These are phyloP conservation scores for Sporobolus alterniflorus DNA, from an alignment of 202 grass and related monocot species.

Conservation along the genomic window DNA sequence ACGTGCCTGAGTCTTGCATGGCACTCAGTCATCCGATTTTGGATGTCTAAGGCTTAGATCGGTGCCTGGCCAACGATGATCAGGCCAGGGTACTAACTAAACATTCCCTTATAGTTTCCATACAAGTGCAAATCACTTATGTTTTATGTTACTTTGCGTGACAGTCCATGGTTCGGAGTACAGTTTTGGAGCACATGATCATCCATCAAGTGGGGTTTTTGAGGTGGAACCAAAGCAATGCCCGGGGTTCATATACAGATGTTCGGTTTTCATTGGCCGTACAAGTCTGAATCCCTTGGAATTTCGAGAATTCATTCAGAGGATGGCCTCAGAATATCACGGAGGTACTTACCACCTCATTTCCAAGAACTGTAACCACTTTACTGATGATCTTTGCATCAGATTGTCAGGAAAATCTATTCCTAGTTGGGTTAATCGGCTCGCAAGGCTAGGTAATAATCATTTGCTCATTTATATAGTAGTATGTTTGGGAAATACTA, in stretches of 20 bases:
- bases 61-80: too few species aligned
- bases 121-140: conserved; percentile 31
- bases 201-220: conserved; percentile 86
- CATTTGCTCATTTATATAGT: conserved; percentile 19
- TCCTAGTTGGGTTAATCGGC: conserved; percentile 96
- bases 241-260: conserved; percentile 83
- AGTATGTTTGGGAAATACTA: conserved; percentile 14
- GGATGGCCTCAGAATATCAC: conserved; percentile 83
- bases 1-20: too few species aligned
- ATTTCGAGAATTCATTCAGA: conserved; percentile 80
- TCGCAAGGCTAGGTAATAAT: conserved; percentile 80
- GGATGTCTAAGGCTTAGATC: too few species aligned
- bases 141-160: conserved; percentile 24
- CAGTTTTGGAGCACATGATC: conserved; percentile 92
- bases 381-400: conserved; percentile 86
- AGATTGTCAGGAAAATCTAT: conserved; percentile 76
- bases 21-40: too few species aligned
- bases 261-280: conserved; percentile 72
- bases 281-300: conserved; percentile 63
- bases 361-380: conserved; percentile 98
- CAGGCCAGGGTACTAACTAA: too few species aligned
- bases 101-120: neutral
- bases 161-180: conserved; percentile 93
- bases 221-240: conserved; percentile 94
- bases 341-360: conserved; percentile 98